Conservation (phyloP, 1,284 basidiomycete species). For the Megacollybia platyphylla region DNA sequence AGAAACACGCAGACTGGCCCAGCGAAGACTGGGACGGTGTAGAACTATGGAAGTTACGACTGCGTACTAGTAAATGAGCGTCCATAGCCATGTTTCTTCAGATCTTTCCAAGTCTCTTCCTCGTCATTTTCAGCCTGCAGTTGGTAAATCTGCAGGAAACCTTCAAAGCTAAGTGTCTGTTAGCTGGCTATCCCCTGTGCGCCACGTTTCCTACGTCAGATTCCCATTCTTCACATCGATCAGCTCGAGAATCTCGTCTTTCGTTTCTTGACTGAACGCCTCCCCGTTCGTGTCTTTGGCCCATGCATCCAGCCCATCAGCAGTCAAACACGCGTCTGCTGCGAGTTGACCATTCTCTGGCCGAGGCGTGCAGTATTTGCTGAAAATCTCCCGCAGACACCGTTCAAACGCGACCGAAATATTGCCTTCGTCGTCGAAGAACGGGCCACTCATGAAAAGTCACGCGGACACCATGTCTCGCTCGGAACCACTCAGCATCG, state of each 20-base stretch:
- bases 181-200: not conserved
- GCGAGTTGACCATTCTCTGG: constrained; percentile 9
- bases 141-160: constrained; percentile 70
- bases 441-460: not conserved
- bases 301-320: constrained; percentile 56
- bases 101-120: constrained; percentile 71
- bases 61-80: constrained; percentile 8
- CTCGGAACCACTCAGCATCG: constrained; percentile 68
- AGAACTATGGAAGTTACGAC: constrained; percentile 55
- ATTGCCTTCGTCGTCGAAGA: not conserved
- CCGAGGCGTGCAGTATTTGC: constrained; percentile 55
- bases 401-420: constrained; percentile 34
- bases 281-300: constrained; percentile 66
- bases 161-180: constrained; percentile 42
- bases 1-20: constrained; percentile 47
- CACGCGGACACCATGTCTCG: constrained; percentile 18
- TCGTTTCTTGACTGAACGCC: constrained; percentile 60
- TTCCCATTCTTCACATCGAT: constrained; percentile 61
- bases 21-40: constrained; percentile 65
- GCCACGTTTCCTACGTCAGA: constrained; percentile 37
- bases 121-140: constrained; percentile 72
- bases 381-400: constrained; percentile 59
- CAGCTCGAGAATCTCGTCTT: constrained; percentile 63
- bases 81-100: constrained; percentile 69
- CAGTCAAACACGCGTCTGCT: constrained; percentile 26